Base-by-base conservation (phyloP, 306 rosid species). In the Datisca glomerata region DNA sequence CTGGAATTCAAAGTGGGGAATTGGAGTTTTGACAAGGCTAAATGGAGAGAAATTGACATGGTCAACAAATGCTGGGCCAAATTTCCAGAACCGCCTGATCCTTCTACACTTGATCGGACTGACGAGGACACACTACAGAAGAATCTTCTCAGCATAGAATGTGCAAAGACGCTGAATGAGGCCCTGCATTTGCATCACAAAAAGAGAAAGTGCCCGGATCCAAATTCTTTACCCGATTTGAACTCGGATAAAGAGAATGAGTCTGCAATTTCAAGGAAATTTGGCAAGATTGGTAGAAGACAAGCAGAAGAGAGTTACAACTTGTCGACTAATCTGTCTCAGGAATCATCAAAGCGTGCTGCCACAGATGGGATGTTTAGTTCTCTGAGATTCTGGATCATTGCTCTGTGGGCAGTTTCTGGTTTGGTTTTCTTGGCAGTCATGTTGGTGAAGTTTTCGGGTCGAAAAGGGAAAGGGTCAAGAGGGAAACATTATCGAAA, bases 1-100 rank as follows among this genome's bases (percentile, higher is more conserved):
- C 72, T 89, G 62, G 81, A 60, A 47, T 89, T 80, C 61, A 56
- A 55, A 40, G 74, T 80, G 31, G 98, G 98, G 41, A 89, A 89
- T 49, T 89, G 98, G 98, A 89, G 98, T 73, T 75, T 89, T 49
- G 95, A 78, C 71, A 89, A 89, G 55, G 98, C 98, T 55, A 80
- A 68, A 1, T 80, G 85, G 93, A 78, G 93, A 36, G 49, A 68
- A 2, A 59, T 61, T 34, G 95, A 84, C 21, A 38, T 89, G 72
- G 70, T 80, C 12, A 77, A 89, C 72, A 68, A 3, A 65, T 89
- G 98, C 59, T 72, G 95, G 98, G 77, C 78, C 39, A 69, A 68
- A 55, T 84, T 89, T 62, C 93, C 93, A 0, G 89, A 69, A 18
- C 93, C 98, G 7, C 98, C 95, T 0, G 77, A 72, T 27, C 56